These are phyloP conservation scores for Boletus subparvulus DNA, from an alignment of 768 basidiomycete species.

Conservation along the genomic window DNA sequence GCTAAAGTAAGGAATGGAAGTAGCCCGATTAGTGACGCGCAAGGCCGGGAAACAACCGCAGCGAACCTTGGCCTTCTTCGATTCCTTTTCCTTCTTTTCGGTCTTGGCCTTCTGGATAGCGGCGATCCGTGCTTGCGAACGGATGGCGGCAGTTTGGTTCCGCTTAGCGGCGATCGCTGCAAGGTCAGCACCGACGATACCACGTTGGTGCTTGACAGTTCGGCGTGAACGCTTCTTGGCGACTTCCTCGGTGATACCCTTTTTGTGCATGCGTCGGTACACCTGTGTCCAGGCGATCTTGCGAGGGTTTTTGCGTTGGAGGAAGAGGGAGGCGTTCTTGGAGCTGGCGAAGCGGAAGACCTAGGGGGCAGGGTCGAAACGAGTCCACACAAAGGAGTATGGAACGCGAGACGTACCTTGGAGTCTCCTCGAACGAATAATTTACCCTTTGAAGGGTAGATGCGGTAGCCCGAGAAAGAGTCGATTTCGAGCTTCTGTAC, in stretches of 20 bases:
- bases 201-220: conserved; percentile 97
- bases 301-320: conserved; percentile 99
- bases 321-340: conserved; percentile 95
- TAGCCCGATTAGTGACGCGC: conserved; percentile 3
- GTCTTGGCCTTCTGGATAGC: conserved; percentile 94
- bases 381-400: background rate
- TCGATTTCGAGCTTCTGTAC: conserved; percentile 96
- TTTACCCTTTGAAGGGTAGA: conserved; percentile 98
- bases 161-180: conserved; percentile 87
- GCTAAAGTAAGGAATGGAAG: conserved; percentile 36
- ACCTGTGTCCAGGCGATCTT: conserved; percentile 98
- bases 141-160: conserved; percentile 85
- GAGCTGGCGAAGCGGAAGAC: conserved; percentile 93
- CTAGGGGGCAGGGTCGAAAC: conserved; percentile 38
- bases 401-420: conserved; percentile 58
- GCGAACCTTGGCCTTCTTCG: conserved; percentile 79
- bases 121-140: conserved; percentile 74
- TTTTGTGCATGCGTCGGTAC: conserved; percentile 99
- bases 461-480: conserved; percentile 94
- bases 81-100: conserved; percentile 96
- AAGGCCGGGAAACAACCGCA: background rate
- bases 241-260: conserved; percentile 98
- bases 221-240: conserved; percentile 98
- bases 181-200: conserved; percentile 96
- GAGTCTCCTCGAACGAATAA: conserved; percentile 94